A percentile compares a stretch with the other conserved stretches of the same genome.
These are phyloP conservation scores for Candida coleopterorum DNA, from an alignment of 805 yeast genomes.

Conservation along the genomic window DNA sequence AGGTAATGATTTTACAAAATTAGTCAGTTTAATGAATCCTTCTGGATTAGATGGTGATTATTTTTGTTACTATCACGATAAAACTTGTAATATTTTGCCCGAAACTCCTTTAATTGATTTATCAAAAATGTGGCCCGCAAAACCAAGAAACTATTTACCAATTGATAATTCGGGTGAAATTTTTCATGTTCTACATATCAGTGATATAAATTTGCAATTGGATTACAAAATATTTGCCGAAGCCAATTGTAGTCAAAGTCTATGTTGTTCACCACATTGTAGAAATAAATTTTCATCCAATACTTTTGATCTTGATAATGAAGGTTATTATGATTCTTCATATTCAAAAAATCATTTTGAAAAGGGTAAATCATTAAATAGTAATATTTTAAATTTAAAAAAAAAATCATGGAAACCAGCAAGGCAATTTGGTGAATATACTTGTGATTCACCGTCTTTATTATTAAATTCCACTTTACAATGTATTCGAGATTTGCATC, in stretches of 20 bases:
- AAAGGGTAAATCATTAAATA: constrained; percentile 12
- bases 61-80: constrained; percentile 21
- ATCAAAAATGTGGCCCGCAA: constrained; percentile 33
- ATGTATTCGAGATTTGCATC: constrained; percentile 13
- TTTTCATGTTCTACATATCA: constrained; percentile 60
- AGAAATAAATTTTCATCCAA: constrained; percentile 28
- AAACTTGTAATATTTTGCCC: constrained; percentile 33
- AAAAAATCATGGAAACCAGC: constrained; percentile 40
- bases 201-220: constrained; percentile 61
- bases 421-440: constrained; percentile 54
- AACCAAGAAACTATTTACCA: constrained; percentile 18
- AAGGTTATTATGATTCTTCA: constrained; percentile 20
- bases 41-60: constrained; percentile 48
- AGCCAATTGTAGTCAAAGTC: constrained; percentile 49
- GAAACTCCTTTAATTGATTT: constrained; percentile 44
- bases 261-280: constrained; percentile 60
- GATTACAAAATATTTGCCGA: constrained; percentile 53
- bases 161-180: constrained; percentile 22
- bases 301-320: constrained; percentile 23
- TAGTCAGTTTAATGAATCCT: constrained; percentile 49
- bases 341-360: constrained; percentile 12
- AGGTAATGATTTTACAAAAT: constrained; percentile 38
- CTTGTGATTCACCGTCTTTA: constrained; percentile 63
- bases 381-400: constrained; percentile 14
- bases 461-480: constrained; percentile 55